These are phyloP conservation scores for Saccharomycopsis babjevae DNA, from an alignment of 805 yeast species.

Conservation along the genomic window DNA sequence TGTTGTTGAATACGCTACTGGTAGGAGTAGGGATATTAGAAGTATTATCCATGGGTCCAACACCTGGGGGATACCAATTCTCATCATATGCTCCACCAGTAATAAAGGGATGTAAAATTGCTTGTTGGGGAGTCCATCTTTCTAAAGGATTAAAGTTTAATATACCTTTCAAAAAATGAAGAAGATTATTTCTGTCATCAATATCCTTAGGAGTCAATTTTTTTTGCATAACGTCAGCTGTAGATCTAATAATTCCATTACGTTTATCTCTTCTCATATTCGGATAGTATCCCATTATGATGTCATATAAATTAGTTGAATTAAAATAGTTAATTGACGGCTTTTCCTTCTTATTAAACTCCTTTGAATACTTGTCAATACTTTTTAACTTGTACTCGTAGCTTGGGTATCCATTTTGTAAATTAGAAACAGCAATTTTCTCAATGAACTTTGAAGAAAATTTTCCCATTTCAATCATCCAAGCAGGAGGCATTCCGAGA, in stretches of 20 bases:
- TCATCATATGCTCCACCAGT: constrained; percentile 48
- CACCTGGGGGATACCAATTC: constrained; percentile 43
- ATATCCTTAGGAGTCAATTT: constrained; percentile 54
- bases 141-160: constrained; percentile 83
- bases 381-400: constrained; percentile 33
- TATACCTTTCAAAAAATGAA: constrained; percentile 71
- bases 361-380: constrained; percentile 39
- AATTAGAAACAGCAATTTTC: constrained; percentile 23
- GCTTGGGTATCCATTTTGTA: constrained; percentile 5
- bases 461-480: constrained; percentile 96
- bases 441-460: constrained; percentile 63
- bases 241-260: constrained; percentile 22
- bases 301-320: constrained; percentile 53
- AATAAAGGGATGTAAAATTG: constrained; percentile 82
- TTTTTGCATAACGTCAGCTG: neutral
- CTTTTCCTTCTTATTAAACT: constrained; percentile 42
- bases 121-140: constrained; percentile 96
- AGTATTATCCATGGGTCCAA: neutral
- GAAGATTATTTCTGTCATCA: constrained; percentile 56
- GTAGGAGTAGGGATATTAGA: neutral
- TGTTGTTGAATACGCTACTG: neutral
- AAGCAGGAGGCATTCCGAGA: constrained; percentile 80
- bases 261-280: constrained; percentile 21
- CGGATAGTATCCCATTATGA: constrained; percentile 61
- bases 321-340: constrained; percentile 82